phyloP scores from a whole-genome alignment of 2,329 filamentous ascomycete genomes.

The Pseudogymnoascus verrucosus region DNA sequence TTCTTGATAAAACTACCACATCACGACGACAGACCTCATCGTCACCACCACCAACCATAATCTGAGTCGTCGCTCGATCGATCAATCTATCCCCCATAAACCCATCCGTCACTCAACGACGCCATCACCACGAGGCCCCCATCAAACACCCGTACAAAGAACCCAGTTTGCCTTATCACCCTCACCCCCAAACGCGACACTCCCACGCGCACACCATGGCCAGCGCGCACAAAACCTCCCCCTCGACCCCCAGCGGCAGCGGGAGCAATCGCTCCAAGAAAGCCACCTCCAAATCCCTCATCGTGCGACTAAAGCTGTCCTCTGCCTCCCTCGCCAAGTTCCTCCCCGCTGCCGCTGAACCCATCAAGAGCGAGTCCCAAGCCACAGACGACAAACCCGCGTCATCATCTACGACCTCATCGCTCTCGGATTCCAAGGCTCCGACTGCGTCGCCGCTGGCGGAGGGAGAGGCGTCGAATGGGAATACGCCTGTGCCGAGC shows the following conservation, averaged over 20 bases:
- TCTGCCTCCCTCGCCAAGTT: not conserved
- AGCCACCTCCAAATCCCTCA: not conserved
- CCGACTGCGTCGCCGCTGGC: not conserved
- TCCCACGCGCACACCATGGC: not conserved
- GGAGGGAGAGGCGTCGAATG: constrained; percentile 35
- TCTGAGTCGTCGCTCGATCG: not conserved
- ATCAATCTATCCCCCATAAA: not conserved
- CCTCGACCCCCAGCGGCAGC: not conserved
- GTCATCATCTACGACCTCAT: not conserved
- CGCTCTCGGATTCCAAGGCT: not conserved
- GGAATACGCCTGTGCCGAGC: constrained; percentile 48
- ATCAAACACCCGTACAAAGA: not conserved
- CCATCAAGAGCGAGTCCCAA: not conserved
- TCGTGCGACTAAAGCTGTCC: not conserved
- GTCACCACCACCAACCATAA: not conserved
- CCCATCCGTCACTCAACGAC: not conserved
- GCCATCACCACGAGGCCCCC: not conserved
- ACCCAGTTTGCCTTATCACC: not conserved
- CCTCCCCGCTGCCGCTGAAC: not conserved
- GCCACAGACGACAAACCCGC: not conserved
- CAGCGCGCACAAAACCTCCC: not conserved
- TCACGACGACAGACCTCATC: not conserved
- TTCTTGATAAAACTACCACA: not conserved
- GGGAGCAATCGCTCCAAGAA: not conserved
- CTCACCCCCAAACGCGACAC: not conserved